These are phyloP conservation scores for Oryza punctata DNA, from an alignment of 176 grass and related monocot genomes.

Conservation along the genomic window DNA sequence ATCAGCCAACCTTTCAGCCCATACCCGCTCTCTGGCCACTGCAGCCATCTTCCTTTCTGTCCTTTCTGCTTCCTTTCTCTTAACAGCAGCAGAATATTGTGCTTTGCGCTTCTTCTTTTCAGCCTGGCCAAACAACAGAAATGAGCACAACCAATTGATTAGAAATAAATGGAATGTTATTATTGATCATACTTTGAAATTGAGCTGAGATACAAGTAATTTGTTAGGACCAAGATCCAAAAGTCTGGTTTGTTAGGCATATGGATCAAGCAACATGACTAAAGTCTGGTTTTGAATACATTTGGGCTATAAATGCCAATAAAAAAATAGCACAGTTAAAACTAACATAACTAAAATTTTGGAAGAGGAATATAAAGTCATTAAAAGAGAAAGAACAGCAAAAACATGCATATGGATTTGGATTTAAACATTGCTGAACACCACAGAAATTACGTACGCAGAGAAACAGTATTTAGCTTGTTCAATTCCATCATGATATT, in stretches of 20 bases:
- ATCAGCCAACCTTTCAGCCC: slow-evolving; percentile 78
- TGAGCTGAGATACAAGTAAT: not conserved
- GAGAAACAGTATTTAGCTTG: too few relatives aligned
- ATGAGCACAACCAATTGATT: slow-evolving; percentile 31
- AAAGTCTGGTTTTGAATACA: not conserved
- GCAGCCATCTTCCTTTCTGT: slow-evolving; percentile 95
- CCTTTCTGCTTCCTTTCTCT: slow-evolving; percentile 72
- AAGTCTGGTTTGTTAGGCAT: slow-evolving; percentile 1
- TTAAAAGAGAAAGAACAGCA: not conserved
- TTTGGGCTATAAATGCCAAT: not conserved
- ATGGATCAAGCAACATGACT: not conserved
- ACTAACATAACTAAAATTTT: not conserved
- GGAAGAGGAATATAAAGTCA: not conserved
- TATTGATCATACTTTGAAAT: not conserved
- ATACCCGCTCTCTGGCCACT: slow-evolving; percentile 87
- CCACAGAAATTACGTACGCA: too few relatives aligned
- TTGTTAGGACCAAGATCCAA: not conserved
- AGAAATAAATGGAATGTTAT: not conserved
- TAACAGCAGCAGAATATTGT: slow-evolving; percentile 75
- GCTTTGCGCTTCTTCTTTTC: slow-evolving; percentile 89
- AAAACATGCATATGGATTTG: not conserved
- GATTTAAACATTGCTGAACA: not conserved
- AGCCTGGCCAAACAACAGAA: slow-evolving; percentile 55
- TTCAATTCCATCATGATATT: too few relatives aligned
- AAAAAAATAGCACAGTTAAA: not conserved